phyloP scores from a whole-genome alignment of 345 rosid genomes.

The Moricandia arvensis region DNA sequence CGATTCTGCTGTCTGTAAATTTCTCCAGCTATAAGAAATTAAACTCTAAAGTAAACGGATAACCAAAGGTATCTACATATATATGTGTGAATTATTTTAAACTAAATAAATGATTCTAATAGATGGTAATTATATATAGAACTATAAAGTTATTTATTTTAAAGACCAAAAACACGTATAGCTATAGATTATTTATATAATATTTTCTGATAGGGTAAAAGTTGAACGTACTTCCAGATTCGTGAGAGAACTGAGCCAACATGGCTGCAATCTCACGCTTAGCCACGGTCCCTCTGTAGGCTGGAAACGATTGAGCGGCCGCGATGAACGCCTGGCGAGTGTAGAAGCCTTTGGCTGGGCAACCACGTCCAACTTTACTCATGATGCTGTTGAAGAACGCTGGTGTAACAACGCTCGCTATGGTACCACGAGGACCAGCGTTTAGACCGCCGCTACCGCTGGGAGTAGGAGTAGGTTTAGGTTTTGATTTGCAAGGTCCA shows the following conservation, averaged over 20 bases:
- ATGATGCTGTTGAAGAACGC: constrained; percentile 50
- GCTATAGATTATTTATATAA: neutral
- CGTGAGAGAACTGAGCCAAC: constrained; percentile 52
- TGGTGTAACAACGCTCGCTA: constrained; percentile 45
- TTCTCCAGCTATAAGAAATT: neutral
- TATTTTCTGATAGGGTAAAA: neutral
- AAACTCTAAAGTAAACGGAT: neutral
- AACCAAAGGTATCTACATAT: neutral
- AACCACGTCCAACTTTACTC: constrained; percentile 33
- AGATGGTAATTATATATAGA: neutral
- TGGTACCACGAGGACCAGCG: constrained; percentile 34
- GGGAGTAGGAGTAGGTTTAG: constrained; percentile 27
- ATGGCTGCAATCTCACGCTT: constrained; percentile 58
- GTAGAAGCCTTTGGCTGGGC: constrained; percentile 53
- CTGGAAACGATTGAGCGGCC: constrained; percentile 32
- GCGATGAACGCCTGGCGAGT: constrained; percentile 40
- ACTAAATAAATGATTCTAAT: no score
- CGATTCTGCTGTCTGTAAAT: neutral
- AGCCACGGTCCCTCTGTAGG: constrained; percentile 42
- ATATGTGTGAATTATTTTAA: neutral
- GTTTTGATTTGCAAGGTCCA: constrained; percentile 32
- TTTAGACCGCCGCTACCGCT: constrained; percentile 33
- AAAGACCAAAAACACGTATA: neutral
- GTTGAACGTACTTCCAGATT: constrained; percentile 49
- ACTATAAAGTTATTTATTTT: neutral